Evolutionary conservation across 2,329 filamentous ascomycete genomes (phyloP), one percentile per base, ranked within the genome.

Genomic region (Exophiala viscosa): DNA sequence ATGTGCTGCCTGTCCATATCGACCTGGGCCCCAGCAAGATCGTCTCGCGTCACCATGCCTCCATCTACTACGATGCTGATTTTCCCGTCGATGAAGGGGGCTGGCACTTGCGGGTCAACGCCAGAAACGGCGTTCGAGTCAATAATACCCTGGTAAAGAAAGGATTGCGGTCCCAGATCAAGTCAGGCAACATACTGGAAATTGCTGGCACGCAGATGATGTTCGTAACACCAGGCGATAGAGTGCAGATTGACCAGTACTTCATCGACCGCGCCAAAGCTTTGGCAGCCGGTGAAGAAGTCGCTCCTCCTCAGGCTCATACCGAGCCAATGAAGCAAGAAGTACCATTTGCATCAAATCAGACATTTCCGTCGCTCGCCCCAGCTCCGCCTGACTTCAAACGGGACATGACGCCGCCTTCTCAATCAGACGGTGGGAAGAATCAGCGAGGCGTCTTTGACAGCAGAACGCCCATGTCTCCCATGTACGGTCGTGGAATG

Each of bases 131-230:
- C 23, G 81, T 95, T 42, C 89, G 88, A 64, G 77, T 97, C 17
- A 89, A 99, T 68, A 88, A 89, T 55, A 45, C 55, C 6, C 75
- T 81, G 15, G 73, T 95, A 50, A 87, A 87, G 64, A 79, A 85
- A 46, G 86, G 86, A 10, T 74, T 79, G 35, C 78, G 82, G 33
- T 80, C 83, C 32, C 74, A 82, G 28, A 78, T 99, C 20, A 82
- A 83, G 38, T 96, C 91, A 64, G 93, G 93, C 52, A 86, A 92
- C 67, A 89, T 97, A 39, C 85, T 99, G 52, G 90, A 96, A 66
- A 88, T 97, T 65, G 87, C 87, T 63, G 88, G 88, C 48, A 88
- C 93, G 1, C 92, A 99, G 74, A 99, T 99, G 93, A 92, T 97
- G 78, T 99, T 99, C 70, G 89, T 96, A 43, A 82, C 95, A n/a